Evolutionary conservation across 164 flowering plant species (phyloP), one percentile per base, ranked within the genome.

Genomic region (Paratinospora sagittata): DNA sequence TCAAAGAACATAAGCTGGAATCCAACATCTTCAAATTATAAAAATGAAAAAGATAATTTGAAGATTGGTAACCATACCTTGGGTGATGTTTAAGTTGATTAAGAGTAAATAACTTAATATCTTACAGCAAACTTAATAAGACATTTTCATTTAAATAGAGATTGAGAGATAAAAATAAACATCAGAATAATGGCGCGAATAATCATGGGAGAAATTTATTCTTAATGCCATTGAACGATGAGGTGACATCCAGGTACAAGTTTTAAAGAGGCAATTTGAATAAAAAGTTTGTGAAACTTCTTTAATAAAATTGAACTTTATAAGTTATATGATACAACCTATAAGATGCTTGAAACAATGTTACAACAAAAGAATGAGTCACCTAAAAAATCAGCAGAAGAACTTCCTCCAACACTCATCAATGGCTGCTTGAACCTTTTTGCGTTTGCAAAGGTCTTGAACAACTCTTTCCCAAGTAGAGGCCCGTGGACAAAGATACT

Each of bases 401-500:
- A 87, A 72, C 70, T 76, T 70, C 43, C 41, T 77, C 90, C 93
- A 78, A 71, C 90, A 90, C 75, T 71, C 81, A 61, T 82, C 75
- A 78, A 93, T 85, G 71, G 86, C 81, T 68, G 74, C 79, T 74
- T 49, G 73, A 68, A 79, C 72, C 81, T 81, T 90, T 70, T 78
- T 88, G 37, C 76, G 84, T 77, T 82, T 86, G 78, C 92, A 86
- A 66, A 91, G 78, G 65, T 76, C 81, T 68, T 73, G 80, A 57
- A 89, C 72, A 73, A 87, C 81, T 70, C 58, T 73, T 71, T 81
- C 87, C 92, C 91, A 90, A 47, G 95, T 90, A 27, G 84, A 78
- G 64, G 88, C 75, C 64, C 79, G 81, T 11, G 94, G 96, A 4
- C 81, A 65, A 73, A 93, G 77, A 79, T 73, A 80, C 80, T 85